These are phyloP conservation scores for Bacidia rubella DNA, from an alignment of 495 filamentous ascomycete species.

Conservation along the genomic window DNA sequence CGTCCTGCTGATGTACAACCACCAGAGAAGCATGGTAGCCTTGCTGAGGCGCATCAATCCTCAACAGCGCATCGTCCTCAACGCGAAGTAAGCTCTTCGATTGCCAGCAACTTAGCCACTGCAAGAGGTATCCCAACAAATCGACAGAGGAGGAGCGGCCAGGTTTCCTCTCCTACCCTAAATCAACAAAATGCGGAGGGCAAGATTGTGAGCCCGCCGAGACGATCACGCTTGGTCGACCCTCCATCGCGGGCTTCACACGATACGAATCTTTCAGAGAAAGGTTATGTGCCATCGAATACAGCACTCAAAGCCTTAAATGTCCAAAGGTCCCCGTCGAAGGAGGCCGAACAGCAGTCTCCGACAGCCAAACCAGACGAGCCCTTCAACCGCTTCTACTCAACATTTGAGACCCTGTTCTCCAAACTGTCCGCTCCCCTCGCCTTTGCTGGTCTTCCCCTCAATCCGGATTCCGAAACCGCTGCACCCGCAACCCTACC, in stretches of 20 bases:
- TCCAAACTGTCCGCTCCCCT: constrained; percentile 75
- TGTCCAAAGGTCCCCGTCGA: background rate
- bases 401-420: constrained; percentile 70
- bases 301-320: background rate
- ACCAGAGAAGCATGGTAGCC: constrained; percentile 24
- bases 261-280: constrained; percentile 7
- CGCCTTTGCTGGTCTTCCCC: constrained; percentile 80
- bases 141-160: constrained; percentile 44
- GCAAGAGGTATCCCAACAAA: constrained; percentile 73
- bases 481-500: constrained; percentile 16
- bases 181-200: constrained; percentile 64
- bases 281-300: constrained; percentile 14
- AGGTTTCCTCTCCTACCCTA: constrained; percentile 46
- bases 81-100: constrained; percentile 66
- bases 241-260: constrained; percentile 14
- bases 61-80: constrained; percentile 36
- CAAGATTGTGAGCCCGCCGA: constrained; percentile 46
- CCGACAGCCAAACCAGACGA: constrained; percentile 44
- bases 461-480: constrained; percentile 41
- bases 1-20: constrained; percentile 11
- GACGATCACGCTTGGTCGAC: constrained; percentile 31
- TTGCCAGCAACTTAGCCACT: constrained; percentile 81
- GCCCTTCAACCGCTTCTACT: constrained; percentile 79
- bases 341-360: constrained; percentile 1
- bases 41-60: constrained; percentile 31